Conservation (phyloP, 2,329 filamentous ascomycete genomes). For the Chalaropsis ovoidea region DNA sequence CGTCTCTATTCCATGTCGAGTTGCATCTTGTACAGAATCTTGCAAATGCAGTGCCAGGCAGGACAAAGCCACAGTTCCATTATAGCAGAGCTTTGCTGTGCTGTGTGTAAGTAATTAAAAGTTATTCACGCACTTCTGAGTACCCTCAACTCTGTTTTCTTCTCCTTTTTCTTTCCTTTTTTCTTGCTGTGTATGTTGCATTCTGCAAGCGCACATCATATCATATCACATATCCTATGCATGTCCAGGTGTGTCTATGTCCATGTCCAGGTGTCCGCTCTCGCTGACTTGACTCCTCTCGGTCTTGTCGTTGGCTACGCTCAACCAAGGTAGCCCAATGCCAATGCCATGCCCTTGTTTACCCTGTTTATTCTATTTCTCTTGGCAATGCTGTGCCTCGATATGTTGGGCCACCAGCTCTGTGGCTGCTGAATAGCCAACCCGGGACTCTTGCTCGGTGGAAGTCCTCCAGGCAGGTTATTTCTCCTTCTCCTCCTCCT, state of each 20-base stretch:
- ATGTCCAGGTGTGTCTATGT: not conserved
- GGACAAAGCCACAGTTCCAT: not conserved
- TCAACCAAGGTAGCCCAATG: not conserved
- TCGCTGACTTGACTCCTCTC: too few relatives aligned
- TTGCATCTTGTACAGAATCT: not conserved
- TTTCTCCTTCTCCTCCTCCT: not conserved
- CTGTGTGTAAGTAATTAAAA: not conserved
- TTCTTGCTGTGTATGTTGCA: not conserved
- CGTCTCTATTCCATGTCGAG: not conserved
- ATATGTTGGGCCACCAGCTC: not conserved
- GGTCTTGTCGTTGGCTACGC: not conserved
- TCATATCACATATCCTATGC: not conserved
- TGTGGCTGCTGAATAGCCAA: not conserved
- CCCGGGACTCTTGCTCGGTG: too few relatives aligned
- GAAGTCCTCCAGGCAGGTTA: not conserved
- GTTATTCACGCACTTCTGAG: not conserved
- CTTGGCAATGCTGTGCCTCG: not conserved
- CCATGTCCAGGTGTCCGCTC: not conserved
- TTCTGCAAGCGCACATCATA: conserved; percentile 9
- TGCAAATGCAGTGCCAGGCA: not conserved
- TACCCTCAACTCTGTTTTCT: not conserved
- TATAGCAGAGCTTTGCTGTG: not conserved
- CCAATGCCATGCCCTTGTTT: too few relatives aligned
- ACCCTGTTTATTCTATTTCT: not conserved
- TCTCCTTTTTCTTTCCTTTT: not conserved